phyloP scores from a whole-genome alignment of 108 stramenopile genomes.

The Skeletonema costatum region DNA sequence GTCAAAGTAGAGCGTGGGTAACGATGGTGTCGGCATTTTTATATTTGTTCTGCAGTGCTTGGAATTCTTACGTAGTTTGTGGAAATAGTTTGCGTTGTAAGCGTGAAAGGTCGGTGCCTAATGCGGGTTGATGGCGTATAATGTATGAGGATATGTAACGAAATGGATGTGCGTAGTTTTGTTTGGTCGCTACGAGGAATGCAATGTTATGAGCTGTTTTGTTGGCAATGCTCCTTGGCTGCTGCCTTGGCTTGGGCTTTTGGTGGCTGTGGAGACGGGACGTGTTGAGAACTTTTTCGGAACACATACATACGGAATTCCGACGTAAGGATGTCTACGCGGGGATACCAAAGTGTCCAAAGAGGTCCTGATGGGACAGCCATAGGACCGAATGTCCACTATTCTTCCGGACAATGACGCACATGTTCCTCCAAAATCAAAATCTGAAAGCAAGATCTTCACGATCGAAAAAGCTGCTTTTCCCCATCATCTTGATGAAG shows the following conservation, averaged over 20 bases:
- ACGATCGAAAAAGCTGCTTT: too few species aligned
- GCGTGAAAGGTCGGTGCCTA: neutral
- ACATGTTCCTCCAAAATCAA: too few species aligned
- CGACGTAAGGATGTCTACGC: neutral
- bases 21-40: constrained; percentile 10
- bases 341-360: too few species aligned
- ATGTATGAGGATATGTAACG: too few species aligned
- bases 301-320: neutral
- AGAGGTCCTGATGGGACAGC: too few species aligned
- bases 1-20: constrained; percentile 30
- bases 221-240: neutral
- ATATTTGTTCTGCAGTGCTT: neutral
- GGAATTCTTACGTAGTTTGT: neutral
- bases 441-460: too few species aligned
- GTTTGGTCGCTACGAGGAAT: neutral
- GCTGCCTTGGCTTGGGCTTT: neutral
- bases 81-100: neutral
- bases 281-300: neutral
- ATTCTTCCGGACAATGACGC: too few species aligned
- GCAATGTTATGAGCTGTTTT: neutral
- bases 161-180: neutral
- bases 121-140: neutral
- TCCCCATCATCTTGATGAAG: too few species aligned
- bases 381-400: neutral
- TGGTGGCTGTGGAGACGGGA: neutral